phyloP scores from a whole-genome alignment of 352 stramenopile genomes.

The Heterotrichella gracilis region DNA sequence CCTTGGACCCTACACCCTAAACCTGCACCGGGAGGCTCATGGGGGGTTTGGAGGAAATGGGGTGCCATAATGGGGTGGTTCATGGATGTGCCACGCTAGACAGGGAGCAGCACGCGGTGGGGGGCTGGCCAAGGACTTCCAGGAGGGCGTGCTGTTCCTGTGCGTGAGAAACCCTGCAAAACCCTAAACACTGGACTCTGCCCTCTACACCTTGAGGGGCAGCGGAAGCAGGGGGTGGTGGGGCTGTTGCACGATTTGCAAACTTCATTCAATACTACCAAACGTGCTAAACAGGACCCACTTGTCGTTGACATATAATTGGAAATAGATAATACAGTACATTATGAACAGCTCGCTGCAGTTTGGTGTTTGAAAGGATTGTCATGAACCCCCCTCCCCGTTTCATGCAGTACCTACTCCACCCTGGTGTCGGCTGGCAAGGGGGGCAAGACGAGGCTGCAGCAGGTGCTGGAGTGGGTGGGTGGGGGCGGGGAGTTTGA shows the following conservation, averaged over 20 bases:
- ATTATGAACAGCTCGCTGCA: no score
- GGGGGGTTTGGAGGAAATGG: conserved; percentile 25
- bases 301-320: no score
- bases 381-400: no score
- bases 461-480: conserved; percentile 32
- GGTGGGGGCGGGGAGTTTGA: conserved; percentile 22
- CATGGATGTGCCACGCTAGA: conserved; percentile 18
- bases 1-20: no score
- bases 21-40: conserved; percentile 32
- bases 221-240: no score
- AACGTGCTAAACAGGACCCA: no score
- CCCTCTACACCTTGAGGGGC: conserved; percentile 30
- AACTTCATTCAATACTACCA: no score
- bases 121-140: conserved; percentile 19
- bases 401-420: conserved; percentile 30
- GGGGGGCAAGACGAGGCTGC: conserved; percentile 22
- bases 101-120: conserved; percentile 17
- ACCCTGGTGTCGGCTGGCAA: conserved; percentile 26
- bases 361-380: no score
- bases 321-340: no score
- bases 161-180: no score
- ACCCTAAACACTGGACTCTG: no score
- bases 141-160: conserved; percentile 28
- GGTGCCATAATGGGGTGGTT: conserved; percentile 16
- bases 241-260: no score